phyloP scores from a whole-genome alignment of 1,284 basidiomycete genomes.

The Irpex sp. region DNA sequence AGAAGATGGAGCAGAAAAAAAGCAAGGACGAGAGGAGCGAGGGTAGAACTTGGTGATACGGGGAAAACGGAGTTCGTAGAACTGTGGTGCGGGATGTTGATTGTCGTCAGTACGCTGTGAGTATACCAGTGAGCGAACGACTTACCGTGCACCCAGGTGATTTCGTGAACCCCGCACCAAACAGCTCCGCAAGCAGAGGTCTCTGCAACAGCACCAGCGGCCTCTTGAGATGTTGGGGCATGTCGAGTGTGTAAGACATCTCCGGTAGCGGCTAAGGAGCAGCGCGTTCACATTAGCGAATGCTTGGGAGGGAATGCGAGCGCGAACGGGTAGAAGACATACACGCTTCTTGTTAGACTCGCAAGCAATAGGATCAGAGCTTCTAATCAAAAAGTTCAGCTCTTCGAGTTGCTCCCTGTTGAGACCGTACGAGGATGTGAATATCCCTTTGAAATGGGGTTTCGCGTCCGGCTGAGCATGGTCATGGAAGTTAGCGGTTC shows the following conservation, averaged over 20 bases:
- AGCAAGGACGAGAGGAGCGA: constrained; percentile 57
- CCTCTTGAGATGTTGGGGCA: constrained; percentile 43
- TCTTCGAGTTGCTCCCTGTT: constrained; percentile 62
- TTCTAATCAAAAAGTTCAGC: constrained; percentile 63
- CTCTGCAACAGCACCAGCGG: constrained; percentile 58
- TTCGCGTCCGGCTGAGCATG: constrained; percentile 30
- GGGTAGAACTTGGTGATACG: constrained; percentile 69
- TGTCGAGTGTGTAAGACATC: constrained; percentile 51
- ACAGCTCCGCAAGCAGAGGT: constrained; percentile 71
- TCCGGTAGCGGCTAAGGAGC: constrained; percentile 5
- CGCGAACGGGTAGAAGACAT: neutral
- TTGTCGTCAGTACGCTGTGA: too few relatives aligned
- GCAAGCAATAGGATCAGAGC: constrained; percentile 37
- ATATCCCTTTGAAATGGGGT: constrained; percentile 70
- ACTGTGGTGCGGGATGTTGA: constrained; percentile 34
- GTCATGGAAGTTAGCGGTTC: too few relatives aligned
- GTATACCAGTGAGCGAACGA: constrained; percentile 2
- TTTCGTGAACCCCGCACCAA: constrained; percentile 81
- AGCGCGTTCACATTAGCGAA: neutral
- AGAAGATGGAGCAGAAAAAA: constrained; percentile 7
- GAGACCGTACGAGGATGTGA: constrained; percentile 73
- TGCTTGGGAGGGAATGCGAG: too few relatives aligned
- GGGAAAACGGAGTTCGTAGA: constrained; percentile 83
- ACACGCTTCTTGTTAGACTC: neutral
- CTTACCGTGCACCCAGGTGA: constrained; percentile 51